These are phyloP conservation scores for Fusarium scirpi DNA, from an alignment of 2,329 filamentous ascomycete species.

Conservation along the genomic window DNA sequence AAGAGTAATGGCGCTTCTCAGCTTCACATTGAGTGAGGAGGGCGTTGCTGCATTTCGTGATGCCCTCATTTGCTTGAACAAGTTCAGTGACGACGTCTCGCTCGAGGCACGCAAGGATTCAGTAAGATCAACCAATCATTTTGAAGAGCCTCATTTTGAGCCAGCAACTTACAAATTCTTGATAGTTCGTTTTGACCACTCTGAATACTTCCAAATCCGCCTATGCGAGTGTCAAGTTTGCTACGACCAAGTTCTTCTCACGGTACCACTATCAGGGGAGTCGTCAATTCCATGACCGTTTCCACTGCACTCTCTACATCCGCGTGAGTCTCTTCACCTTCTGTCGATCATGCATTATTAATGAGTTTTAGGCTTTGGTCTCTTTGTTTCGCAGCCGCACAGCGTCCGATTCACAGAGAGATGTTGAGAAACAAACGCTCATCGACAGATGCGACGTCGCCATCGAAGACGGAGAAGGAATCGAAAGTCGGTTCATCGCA, in stretches of 20 bases:
- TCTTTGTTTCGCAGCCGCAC: conserved; percentile 79
- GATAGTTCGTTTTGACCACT: conserved; percentile 78
- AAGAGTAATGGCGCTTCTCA: conserved; percentile 68
- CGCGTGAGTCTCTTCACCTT: conserved; percentile 60
- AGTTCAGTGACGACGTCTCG: conserved; percentile 83
- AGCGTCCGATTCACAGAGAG: conserved; percentile 66
- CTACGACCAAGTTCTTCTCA: conserved; percentile 77
- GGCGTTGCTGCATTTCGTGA: conserved; percentile 78
- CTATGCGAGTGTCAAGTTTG: conserved; percentile 78
- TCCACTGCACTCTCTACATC: conserved; percentile 81
- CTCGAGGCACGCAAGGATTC: conserved; percentile 78
- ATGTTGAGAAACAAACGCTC: conserved; percentile 73
- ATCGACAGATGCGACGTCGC: conserved; percentile 81
- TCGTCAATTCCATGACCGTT: conserved; percentile 66
- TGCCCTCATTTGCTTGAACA: conserved; percentile 77
- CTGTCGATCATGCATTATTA: not conserved
- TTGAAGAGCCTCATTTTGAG: too few relatives aligned
- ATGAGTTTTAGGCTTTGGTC: conserved; percentile 66
- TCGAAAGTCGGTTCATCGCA: conserved; percentile 79
- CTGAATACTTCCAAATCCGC: conserved; percentile 85
- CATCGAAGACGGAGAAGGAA: conserved; percentile 76
- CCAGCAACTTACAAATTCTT: not conserved
- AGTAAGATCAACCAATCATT: conserved; percentile 55
- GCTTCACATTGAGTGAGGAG: conserved; percentile 80
- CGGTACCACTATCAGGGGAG: conserved; percentile 74